Percentiles rank a stretch among this genome's conserved stretches.
phyloP scores from a whole-genome alignment of 129 eudicot species.

The Flaveria brownii region DNA sequence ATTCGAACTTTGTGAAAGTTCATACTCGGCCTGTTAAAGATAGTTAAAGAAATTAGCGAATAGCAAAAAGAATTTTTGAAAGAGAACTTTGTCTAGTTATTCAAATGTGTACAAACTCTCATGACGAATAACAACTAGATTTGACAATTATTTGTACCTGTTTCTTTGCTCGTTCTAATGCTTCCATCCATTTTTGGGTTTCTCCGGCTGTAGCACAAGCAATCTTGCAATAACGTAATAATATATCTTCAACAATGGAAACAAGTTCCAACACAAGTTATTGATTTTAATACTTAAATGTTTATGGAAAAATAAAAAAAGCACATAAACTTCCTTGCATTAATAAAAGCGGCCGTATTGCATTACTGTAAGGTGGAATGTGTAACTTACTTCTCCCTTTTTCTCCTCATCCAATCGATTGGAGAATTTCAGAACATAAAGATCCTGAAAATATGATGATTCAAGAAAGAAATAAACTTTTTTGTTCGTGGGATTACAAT shows the following conservation, averaged over 20 bases:
- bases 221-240: slow-evolving; percentile 63
- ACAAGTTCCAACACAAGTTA: slow-evolving; percentile 19
- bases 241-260: slow-evolving; percentile 24
- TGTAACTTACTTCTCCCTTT: slow-evolving; percentile 90
- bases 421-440: slow-evolving; percentile 77
- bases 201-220: slow-evolving; percentile 95
- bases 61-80: slow-evolving; percentile 4
- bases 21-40: slow-evolving; percentile 69
- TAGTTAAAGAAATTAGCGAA: slow-evolving; percentile 7
- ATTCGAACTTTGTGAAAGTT: slow-evolving; percentile 65
- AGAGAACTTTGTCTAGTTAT: background rate
- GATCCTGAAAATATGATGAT: slow-evolving; percentile 49
- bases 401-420: slow-evolving; percentile 83
- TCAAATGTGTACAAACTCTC: background rate
- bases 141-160: slow-evolving; percentile 44
- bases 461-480: background rate
- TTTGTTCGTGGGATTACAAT: background rate
- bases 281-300: background rate
- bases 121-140: background rate
- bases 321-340: background rate
- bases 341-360: slow-evolving; percentile 11
- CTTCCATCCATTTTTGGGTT: slow-evolving; percentile 88
- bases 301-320: background rate
- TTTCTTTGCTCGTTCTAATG: slow-evolving; percentile 88
- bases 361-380: background rate